Evolutionary conservation across 768 basidiomycete genomes (phyloP), one percentile per base, ranked within the genome.

Genomic region (Tricholoma matsutake): DNA sequence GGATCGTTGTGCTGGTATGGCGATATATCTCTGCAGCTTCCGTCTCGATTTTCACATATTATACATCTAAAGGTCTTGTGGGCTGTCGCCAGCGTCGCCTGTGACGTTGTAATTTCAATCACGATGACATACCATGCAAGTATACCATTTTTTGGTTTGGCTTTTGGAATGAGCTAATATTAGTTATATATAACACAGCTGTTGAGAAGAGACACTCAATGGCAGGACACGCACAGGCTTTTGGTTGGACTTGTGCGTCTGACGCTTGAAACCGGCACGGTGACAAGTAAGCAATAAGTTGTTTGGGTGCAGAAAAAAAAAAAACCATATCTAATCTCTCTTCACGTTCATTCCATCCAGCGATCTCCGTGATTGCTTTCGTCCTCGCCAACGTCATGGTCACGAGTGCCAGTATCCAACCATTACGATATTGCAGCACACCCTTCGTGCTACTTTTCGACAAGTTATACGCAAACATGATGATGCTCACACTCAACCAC

Each of bases 51-150:
- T 25, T 47, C 16, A 57, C 16, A 0, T 6, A 18, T 18, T 13
- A n/a, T n/a, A 20, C 22, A 25, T 32, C 28, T 31, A 51, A 14
- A 39, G 34, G 25, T 59, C 28, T 29, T 45, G 25, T 54, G 47
- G 56, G 18, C 18, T 47, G 6, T 8, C 2, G 63, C 70, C 16
- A 69, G 72, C 29, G 73, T 70, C 4, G 60, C 72, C 16, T 71
- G 70, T 57, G 74, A 75, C 57, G 68, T 75, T 16, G 61, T 66
- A 0, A 75, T 75, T 41, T 70, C 74, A 1, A 57, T 72, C 52
- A 63, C 58, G 39, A 73, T 74, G 72, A 71, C 73, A 14, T 73
- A 71, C 58, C 73, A 70, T 57, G 73, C 71, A 66, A n/a, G 68
- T 66, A n/a, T n/a, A 3, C 25, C 13, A 31, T 20, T 22, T 10